A percentile compares a stretch with the other conserved stretches of the same genome.
These are phyloP conservation scores for Fonsecaea monophora DNA, from an alignment of 2,329 filamentous ascomycete species.

Conservation along the genomic window DNA sequence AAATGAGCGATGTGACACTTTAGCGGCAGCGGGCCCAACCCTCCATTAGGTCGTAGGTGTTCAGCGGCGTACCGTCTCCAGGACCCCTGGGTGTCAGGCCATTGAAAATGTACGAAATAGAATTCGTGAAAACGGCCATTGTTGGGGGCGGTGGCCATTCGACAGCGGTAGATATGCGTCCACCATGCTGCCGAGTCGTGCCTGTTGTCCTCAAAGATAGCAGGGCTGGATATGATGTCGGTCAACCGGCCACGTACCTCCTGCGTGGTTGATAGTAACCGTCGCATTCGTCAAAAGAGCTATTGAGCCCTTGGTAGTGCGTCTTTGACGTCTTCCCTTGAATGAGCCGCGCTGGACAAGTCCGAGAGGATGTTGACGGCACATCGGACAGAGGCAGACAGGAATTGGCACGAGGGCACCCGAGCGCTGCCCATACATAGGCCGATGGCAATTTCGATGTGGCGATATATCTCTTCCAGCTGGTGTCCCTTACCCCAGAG, in stretches of 20 bases:
- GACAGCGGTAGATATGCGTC: not conserved
- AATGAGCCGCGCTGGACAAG: constrained; percentile 1
- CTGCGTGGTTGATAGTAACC: not conserved
- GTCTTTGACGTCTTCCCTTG: constrained; percentile 3
- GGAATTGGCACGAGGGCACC: not conserved
- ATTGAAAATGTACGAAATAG: not conserved
- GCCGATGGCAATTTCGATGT: constrained; percentile 11
- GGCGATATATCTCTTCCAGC: constrained; percentile 2
- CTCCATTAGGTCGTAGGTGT: not conserved
- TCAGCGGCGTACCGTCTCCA: not conserved
- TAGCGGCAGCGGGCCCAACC: not conserved
- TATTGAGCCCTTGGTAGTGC: constrained; percentile 20
- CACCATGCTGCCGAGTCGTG: not conserved
- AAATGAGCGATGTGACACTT: not conserved
- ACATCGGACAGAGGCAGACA: not conserved
- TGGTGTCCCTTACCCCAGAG: not conserved
- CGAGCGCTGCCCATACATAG: not conserved
- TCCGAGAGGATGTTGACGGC: not conserved
- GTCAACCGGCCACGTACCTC: no score
- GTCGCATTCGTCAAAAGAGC: constrained; percentile 5
- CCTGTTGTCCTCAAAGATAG: no score
- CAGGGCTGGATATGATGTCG: no score
- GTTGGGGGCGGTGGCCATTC: not conserved
- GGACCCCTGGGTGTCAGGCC: not conserved
- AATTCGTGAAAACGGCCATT: not conserved